Evolutionary conservation across 768 basidiomycete genomes (phyloP).

Genomic region (Termitomyces eurrhizus): DNA sequence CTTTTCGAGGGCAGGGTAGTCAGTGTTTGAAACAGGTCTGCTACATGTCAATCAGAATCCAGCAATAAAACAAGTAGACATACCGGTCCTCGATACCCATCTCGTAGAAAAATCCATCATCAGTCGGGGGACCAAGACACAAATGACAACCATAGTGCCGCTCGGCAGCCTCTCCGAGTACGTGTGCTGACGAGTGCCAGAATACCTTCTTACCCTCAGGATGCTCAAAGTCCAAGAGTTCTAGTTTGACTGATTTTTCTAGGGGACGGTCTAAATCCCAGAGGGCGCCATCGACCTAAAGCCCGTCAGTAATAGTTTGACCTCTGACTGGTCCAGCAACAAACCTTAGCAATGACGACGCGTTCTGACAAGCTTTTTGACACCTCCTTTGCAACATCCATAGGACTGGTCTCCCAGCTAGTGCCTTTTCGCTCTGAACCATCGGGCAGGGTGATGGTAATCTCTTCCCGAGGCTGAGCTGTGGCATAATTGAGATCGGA

Average conservation of each 20-base stretch:
- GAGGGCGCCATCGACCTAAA: conserved; percentile 74
- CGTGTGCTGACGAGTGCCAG: conserved; percentile 99
- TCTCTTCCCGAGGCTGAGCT: conserved; percentile 83
- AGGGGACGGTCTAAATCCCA: conserved; percentile 97
- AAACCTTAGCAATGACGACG: conserved; percentile 89
- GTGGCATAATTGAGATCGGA: neutral
- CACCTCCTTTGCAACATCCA: conserved; percentile 86
- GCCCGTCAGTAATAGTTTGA: conserved; percentile 5
- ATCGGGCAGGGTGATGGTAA: conserved; percentile 81
- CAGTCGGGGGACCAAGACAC: conserved; percentile 94
- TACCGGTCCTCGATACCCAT: conserved; percentile 87
- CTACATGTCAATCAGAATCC: neutral
- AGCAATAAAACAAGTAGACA: conserved; percentile 3
- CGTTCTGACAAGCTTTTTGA: conserved; percentile 85
- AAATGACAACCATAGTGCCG: conserved; percentile 96
- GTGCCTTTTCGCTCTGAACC: conserved; percentile 79
- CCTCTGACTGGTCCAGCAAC: conserved; percentile 11
- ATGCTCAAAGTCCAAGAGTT: conserved; percentile 90
- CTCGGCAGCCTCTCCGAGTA: conserved; percentile 95
- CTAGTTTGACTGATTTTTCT: conserved; percentile 77
- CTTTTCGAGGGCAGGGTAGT: conserved; percentile 89
- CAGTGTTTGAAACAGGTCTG: conserved; percentile 73
- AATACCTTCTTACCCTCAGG: conserved; percentile 97
- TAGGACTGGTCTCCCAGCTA: conserved; percentile 93
- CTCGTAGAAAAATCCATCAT: conserved; percentile 99